phyloP scores from a whole-genome alignment of 1,284 basidiomycete species.

The Leccinum solheimii region DNA sequence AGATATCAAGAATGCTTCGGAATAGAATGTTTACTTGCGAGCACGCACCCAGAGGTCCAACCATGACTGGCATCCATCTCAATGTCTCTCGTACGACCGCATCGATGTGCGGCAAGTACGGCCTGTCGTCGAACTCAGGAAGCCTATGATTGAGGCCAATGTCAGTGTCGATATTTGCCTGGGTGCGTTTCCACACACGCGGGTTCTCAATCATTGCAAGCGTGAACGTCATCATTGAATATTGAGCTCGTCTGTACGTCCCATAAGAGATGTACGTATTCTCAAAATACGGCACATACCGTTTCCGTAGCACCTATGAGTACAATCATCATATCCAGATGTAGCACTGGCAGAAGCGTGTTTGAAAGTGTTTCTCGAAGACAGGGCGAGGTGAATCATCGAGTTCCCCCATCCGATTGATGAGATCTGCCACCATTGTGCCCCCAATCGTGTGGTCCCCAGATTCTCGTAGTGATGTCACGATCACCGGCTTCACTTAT shows the following conservation, averaged over 20 bases:
- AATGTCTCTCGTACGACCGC: no score
- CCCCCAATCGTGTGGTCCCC: background rate
- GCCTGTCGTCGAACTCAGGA: no score
- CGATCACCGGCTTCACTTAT: no score
- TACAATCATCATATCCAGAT: background rate
- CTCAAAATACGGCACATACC: constrained; percentile 10
- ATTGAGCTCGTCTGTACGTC: constrained; percentile 11
- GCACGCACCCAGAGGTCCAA: constrained; percentile 23
- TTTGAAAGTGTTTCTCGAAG: constrained; percentile 23
- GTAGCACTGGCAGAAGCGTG: constrained; percentile 13
- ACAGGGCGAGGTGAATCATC: constrained; percentile 6
- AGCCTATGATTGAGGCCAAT: constrained; percentile 24
- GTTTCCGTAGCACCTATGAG: constrained; percentile 19
- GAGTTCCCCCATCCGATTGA: constrained; percentile 20
- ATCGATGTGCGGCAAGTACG: no score
- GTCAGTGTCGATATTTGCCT: constrained; percentile 39
- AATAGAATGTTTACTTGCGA: background rate
- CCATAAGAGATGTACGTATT: constrained; percentile 3
- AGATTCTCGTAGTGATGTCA: constrained; percentile 6
- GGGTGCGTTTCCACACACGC: no score
- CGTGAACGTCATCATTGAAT: constrained; percentile 26
- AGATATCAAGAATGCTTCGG: background rate
- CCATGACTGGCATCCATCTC: background rate
- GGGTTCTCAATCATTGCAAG: constrained; percentile 38
- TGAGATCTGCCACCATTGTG: constrained; percentile 23